Percentiles rank a stretch among this genome's conserved stretches.
Conservation (phyloP, 2,329 filamentous ascomycete species). For the Hypoxylon sp. region DNA sequence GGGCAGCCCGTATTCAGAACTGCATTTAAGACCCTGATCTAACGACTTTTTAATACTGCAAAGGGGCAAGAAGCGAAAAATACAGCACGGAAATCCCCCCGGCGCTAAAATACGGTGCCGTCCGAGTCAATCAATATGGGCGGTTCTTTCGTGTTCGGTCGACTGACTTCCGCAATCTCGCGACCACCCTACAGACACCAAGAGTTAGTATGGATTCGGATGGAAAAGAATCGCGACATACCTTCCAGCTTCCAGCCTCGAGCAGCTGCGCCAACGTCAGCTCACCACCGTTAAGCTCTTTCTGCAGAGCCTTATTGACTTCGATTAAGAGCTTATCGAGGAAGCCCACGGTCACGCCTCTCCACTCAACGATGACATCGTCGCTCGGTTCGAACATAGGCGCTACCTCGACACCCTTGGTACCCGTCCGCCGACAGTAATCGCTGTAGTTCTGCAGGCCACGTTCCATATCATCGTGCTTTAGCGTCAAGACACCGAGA, state of each 20-base stretch:
- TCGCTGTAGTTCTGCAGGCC: conserved; percentile 78
- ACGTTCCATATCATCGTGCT: conserved; percentile 75
- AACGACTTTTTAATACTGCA: conserved; percentile 21
- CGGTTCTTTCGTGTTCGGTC: conserved; percentile 95
- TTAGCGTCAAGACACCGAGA: conserved; percentile 83
- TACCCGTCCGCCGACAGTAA: conserved; percentile 78
- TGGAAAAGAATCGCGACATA: conserved; percentile 33
- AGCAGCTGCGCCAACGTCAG: conserved; percentile 89
- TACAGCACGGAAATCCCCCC: not conserved
- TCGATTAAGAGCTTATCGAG: conserved; percentile 74
- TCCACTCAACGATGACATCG: conserved; percentile 85
- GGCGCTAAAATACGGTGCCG: conserved; percentile 86
- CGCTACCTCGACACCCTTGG: conserved; percentile 70
- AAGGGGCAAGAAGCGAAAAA: conserved; percentile 19
- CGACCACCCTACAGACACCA: conserved; percentile 76
- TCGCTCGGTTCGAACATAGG: conserved; percentile 80
- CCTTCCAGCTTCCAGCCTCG: conserved; percentile 98
- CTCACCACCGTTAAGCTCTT: conserved; percentile 75
- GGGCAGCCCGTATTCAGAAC: conserved; percentile 13
- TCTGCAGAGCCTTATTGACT: conserved; percentile 77
- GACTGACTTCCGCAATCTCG: conserved; percentile 93
- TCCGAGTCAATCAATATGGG: conserved; percentile 97
- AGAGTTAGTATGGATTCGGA: conserved; percentile 43
- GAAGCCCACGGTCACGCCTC: conserved; percentile 80
- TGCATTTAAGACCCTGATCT: conserved; percentile 19